Evolutionary conservation across 768 basidiomycete species (phyloP).

Genomic region (Roridomyces roridus): DNA sequence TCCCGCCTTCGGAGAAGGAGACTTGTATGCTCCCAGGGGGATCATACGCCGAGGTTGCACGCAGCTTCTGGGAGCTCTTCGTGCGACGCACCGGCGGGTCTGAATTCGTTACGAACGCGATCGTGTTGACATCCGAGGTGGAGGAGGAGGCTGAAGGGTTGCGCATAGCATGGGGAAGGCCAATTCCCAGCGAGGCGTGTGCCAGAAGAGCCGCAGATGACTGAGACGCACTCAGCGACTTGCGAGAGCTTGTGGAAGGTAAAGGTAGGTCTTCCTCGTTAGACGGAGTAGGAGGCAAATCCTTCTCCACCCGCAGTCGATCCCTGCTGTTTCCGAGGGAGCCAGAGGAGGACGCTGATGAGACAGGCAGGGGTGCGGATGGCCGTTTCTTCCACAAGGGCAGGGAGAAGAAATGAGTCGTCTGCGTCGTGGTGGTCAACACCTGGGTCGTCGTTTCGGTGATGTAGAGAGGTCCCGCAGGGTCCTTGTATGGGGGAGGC

Average conservation of each 20-base stretch:
- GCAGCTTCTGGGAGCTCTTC: conserved; percentile 58
- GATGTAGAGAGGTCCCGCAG: conserved; percentile 40
- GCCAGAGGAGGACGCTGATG: conserved; percentile 34
- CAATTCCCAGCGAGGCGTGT: conserved; percentile 64
- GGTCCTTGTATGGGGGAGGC: conserved; percentile 42
- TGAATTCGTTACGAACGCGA: conserved; percentile 45
- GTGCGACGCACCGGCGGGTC: conserved; percentile 46
- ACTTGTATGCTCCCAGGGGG: conserved; percentile 14
- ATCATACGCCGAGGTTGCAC: conserved; percentile 30
- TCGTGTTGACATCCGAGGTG: conserved; percentile 53
- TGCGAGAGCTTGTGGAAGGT: conserved; percentile 13
- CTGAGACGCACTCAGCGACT: conserved; percentile 26
- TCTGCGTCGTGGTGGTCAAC: conserved; percentile 52
- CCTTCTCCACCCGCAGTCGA: conserved; percentile 47
- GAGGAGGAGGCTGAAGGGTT: conserved; percentile 46
- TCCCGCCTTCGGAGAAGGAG: conserved; percentile 18
- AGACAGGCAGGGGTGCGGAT: conserved; percentile 33
- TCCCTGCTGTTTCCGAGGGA: conserved; percentile 28
- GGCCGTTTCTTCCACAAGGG: conserved; percentile 68
- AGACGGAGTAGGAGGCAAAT: conserved; percentile 56
- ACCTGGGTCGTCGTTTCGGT: conserved; percentile 53
- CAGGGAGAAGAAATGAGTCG: conserved; percentile 70
- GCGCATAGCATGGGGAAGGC: conserved; percentile 61
- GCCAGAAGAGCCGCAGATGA: conserved; percentile 49
- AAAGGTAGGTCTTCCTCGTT: conserved; percentile 27